Evolutionary conservation across 331 rosid genomes (phyloP).

Genomic region (Dryas integrifolia): DNA sequence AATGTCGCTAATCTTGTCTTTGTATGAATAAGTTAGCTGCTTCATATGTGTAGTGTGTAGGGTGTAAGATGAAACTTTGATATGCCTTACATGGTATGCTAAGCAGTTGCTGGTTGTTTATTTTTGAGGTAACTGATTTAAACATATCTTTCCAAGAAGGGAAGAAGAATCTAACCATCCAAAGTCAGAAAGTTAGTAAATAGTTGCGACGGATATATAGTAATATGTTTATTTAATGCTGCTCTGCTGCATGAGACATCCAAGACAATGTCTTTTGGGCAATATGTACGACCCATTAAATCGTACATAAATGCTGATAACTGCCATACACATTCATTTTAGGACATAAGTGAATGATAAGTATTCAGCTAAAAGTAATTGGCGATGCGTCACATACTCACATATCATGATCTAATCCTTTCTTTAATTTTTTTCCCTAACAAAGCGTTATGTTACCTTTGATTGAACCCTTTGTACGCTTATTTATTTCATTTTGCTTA

Average conservation of each 20-base stretch:
- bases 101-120: constrained; percentile 17
- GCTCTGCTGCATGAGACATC: background rate
- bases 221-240: background rate
- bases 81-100: constrained; percentile 25
- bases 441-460: background rate
- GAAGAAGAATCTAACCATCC: background rate
- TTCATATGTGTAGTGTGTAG: constrained; percentile 27
- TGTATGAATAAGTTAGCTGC: constrained; percentile 14
- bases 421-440: background rate
- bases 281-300: background rate
- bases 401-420: background rate
- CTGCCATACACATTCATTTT: background rate
- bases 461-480: background rate
- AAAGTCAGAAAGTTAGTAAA: background rate
- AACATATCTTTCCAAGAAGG: constrained; percentile 9
- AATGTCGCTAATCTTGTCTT: constrained; percentile 6
- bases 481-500: background rate
- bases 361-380: background rate
- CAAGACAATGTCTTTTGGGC: background rate
- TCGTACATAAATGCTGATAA: background rate
- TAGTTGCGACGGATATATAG: background rate
- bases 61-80: constrained; percentile 29
- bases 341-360: background rate
- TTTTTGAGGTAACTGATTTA: constrained; percentile 20
- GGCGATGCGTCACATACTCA: background rate